Base-by-base conservation (phyloP, 2,329 filamentous ascomycete genomes). In the Botryotinia narcissicola region DNA sequence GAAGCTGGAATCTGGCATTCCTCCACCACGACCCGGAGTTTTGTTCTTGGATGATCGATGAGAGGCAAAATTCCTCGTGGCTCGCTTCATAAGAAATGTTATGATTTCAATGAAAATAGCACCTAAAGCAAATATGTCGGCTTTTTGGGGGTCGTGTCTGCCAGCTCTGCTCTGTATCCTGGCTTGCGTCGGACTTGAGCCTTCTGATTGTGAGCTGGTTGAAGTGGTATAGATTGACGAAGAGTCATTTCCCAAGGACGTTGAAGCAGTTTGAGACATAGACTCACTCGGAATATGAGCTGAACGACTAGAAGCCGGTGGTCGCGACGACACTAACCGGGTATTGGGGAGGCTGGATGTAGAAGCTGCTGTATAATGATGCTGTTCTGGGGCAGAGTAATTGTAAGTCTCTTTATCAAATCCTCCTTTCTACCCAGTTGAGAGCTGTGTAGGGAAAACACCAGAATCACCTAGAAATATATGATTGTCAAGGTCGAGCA, bases 81-180 rank as follows among this genome's bases (percentile, higher is more conserved):
- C 88, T 76, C 90, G 90, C 80, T 93, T 92, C 74, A 93, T 82
- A 73, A 92, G 84, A 78, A 92, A 90, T 35, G 89, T 90, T 32
- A 94, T 80, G 44, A 94, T 86, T 76, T 95, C 92, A 25, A 94
- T 84, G 74, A 92, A 92, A 70, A 94, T 86, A 80, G 91, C 92
- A 16, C 89, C 92, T 1, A 94, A 84, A 4, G 91, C 92, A 82
- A 92, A 95, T 32, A 94, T 84, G 79, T 94, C 92, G 62, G 90
- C 88, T 74, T 88, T 87, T 75, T 88, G 87, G 5, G 86, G 84
- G 75, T 87, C 84, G 29, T 86, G 82, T 51, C 84, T 84, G 40
- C 62, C 51, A 1, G 84, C 44, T 29, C 44, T 68, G 83, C 37
- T 83, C 48, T 51, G n/a, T 25, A 44, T 25, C 51, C 25, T 66